Percentiles rank a stretch among this genome's conserved stretches.
Evolutionary conservation across 345 rosid genomes (phyloP).

Genomic region (Viola odorata): DNA sequence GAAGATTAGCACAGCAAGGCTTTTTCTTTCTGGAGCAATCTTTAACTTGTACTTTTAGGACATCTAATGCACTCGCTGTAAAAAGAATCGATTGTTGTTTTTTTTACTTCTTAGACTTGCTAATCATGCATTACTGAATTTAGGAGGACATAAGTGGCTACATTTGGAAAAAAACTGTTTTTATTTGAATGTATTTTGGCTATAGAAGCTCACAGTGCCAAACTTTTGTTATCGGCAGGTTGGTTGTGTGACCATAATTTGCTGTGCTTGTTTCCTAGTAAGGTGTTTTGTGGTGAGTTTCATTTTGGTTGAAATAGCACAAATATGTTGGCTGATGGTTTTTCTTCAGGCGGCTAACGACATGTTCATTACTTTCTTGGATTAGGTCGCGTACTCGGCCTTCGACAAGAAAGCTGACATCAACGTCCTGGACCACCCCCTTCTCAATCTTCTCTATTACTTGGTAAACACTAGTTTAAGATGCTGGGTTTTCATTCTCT

Average conservation of each 20-base stretch:
- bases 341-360: neutral
- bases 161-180: no score
- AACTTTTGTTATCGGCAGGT: constrained; percentile 37
- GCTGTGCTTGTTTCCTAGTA: constrained; percentile 71
- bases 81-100: no score
- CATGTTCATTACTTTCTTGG: neutral
- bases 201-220: no score
- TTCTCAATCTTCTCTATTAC: constrained; percentile 61
- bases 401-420: constrained; percentile 52
- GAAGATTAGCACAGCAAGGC: no score
- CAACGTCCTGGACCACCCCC: constrained; percentile 62
- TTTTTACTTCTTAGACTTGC: no score
- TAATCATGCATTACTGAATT: no score
- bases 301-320: neutral
- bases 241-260: constrained; percentile 63
- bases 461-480: constrained; percentile 30
- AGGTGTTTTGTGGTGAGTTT: constrained; percentile 65
- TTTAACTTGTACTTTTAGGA: no score
- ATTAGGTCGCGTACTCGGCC: constrained; percentile 38
- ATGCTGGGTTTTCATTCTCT: neutral
- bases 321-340: neutral
- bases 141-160: no score
- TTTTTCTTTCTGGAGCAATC: no score
- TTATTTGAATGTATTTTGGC: no score
- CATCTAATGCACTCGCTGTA: no score